Evolutionary conservation across 176 grass and related monocot species (phyloP).

Genomic region (Lolium perenne): DNA sequence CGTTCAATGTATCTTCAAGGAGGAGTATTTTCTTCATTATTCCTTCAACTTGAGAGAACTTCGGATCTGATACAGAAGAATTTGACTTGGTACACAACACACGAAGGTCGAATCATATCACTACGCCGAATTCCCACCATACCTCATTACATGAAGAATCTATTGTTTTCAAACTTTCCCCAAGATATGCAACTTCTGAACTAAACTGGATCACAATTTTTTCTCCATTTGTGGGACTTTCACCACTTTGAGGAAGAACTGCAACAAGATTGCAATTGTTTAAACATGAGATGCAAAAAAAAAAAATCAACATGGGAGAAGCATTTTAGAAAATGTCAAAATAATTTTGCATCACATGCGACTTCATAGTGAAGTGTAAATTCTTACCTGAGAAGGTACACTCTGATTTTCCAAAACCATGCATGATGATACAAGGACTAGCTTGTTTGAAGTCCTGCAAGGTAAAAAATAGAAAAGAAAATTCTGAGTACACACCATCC

Average conservation of each 20-base stretch:
- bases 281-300: too few species aligned
- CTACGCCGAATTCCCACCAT: conserved; percentile 20
- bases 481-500: too few species aligned
- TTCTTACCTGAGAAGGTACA: too few species aligned
- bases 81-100: conserved; percentile 27
- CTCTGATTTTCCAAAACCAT: too few species aligned
- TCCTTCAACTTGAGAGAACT: conserved; percentile 93
- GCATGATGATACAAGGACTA: too few species aligned
- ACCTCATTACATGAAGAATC: conserved; percentile 87
- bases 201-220: conserved; percentile 92
- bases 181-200: conserved; percentile 85
- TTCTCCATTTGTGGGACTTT: conserved; percentile 97
- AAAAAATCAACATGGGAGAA: too few species aligned
- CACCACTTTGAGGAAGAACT: conserved; percentile 99
- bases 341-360: too few species aligned
- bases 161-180: conserved; percentile 76
- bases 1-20: conserved; percentile 91
- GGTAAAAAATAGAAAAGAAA: too few species aligned
- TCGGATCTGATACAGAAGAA: conserved; percentile 69
- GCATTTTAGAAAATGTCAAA: too few species aligned
- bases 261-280: conserved; percentile 47
- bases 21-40: conserved; percentile 98
- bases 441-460: too few species aligned
- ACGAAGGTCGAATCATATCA: conserved; percentile 10
- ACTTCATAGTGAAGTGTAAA: too few species aligned